Base-by-base conservation (phyloP, 2,329 filamentous ascomycete genomes). In the Nannizziopsis arthrosporioides region DNA sequence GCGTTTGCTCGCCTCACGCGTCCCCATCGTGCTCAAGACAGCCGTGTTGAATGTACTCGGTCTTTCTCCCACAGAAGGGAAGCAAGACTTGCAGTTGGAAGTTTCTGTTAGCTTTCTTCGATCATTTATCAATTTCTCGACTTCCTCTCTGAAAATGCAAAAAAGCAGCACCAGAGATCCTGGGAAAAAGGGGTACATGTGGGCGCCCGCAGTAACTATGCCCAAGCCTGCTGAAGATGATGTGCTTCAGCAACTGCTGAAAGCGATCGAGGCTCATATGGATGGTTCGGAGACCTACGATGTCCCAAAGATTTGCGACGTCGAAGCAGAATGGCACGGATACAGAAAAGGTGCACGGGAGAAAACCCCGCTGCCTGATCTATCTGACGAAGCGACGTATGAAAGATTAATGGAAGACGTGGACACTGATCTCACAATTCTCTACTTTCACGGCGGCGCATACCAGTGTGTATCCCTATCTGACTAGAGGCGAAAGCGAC, bases 11-110 rank as follows among this genome's bases (percentile, higher is more conserved):
- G 43, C 72, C 3, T 53, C 57, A 30, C 60, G 65, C 32, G 56
- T 71, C 2, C 70, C 70, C 1, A 49, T 72, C 38, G 55, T 72
- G 38, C 47, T 72, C 17, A 69, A 65, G 52, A 71, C 68, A 1
- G 51, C 64, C 15, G 30, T 72, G 32, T 57, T 67, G 15, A 68
- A 71, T 59, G 55, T 59, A 2, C 70, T 94, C 6, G 76, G 74
- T 22, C 66, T 84, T 36, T 87, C 88, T 0, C 73, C 81, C 31
- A 80, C 80, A 6, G 78, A 82, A 3, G 77, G 79, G 41, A 86
- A 92, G 69, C 81, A 90, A 68, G 84, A 94, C 61, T 68, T 94
- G 3, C 76, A 76, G 44, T 90, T 83, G 11, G 82, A 84, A 49
- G 60, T 95, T 47, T 80, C 75, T 1, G 73, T 94, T 48, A 75